Percentiles rank a stretch among this genome's conserved stretches.
phyloP scores from a whole-genome alignment of 257 asterid genomes.

The Solanum peruvianum region DNA sequence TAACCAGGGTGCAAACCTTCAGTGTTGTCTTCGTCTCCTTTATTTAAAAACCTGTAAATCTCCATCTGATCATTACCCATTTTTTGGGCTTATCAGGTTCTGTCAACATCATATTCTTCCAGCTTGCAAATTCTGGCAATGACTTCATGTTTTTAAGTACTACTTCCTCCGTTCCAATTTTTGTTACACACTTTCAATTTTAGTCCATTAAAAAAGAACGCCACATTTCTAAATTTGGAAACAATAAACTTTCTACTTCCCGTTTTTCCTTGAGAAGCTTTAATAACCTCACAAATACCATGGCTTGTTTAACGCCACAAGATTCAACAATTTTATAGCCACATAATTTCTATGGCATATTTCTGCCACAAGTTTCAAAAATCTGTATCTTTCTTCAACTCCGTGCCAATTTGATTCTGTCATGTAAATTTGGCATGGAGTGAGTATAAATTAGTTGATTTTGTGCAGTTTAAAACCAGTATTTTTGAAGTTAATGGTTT shows the following conservation, averaged over 20 bases:
- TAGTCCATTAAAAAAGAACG: neutral
- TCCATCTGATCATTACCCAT: neutral
- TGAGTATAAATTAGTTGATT: neutral
- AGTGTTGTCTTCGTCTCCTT: neutral
- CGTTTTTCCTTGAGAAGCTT: neutral
- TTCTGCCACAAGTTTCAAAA: neutral
- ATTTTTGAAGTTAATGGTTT: neutral
- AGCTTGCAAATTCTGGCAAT: neutral
- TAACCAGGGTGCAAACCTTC: neutral
- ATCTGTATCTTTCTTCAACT: neutral
- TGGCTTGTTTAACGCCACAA: neutral
- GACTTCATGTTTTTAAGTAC: neutral
- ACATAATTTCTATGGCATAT: neutral
- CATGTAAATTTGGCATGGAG: neutral
- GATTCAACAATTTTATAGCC: neutral
- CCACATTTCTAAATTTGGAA: neutral
- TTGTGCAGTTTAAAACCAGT: neutral
- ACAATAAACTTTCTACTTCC: neutral
- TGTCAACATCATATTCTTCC: neutral
- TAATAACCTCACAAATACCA: neutral
- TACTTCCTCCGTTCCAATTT: neutral
- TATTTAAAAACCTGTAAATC: neutral
- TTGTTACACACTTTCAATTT: neutral
- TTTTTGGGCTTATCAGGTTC: neutral
- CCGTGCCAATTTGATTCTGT: neutral